Conservation (phyloP, 179 eudicot genomes). For the Gypsophila paniculata region DNA sequence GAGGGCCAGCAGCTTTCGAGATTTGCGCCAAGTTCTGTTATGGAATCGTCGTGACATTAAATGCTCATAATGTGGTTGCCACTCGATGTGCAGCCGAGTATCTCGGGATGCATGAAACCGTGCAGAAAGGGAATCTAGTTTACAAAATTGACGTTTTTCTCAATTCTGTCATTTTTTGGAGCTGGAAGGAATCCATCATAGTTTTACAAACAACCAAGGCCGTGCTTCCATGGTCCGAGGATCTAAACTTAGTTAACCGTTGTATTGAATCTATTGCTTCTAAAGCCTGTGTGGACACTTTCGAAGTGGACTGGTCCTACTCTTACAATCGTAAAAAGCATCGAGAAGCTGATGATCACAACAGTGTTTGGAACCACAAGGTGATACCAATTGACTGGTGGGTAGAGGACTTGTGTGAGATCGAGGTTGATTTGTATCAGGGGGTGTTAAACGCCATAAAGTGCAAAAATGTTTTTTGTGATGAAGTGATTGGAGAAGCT, state of each 20-base stretch:
- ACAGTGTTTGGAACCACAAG: constrained; percentile 45
- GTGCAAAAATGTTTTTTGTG: constrained; percentile 41
- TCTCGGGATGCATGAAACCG: constrained; percentile 73
- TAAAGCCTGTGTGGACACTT: constrained; percentile 63
- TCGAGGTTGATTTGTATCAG: constrained; percentile 64
- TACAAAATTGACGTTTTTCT: constrained; percentile 83
- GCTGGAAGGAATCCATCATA: constrained; percentile 95
- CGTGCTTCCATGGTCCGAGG: constrained; percentile 66
- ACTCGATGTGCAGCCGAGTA: constrained; percentile 91
- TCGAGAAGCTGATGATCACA: constrained; percentile 55
- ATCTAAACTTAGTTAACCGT: constrained; percentile 56
- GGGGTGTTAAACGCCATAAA: constrained; percentile 53
- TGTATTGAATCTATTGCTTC: constrained; percentile 74
- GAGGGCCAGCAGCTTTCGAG: constrained; percentile 81
- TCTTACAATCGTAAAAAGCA: constrained; percentile 72
- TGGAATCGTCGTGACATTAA: constrained; percentile 83
- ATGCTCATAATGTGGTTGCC: constrained; percentile 73
- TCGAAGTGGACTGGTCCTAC: constrained; percentile 92
- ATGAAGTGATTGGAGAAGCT: constrained; percentile 85
- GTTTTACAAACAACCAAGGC: constrained; percentile 71
- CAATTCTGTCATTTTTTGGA: constrained; percentile 62
- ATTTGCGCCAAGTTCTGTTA: constrained; percentile 90
- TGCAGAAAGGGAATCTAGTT: constrained; percentile 84
- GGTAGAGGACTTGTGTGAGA: constrained; percentile 93
- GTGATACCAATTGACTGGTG: constrained; percentile 89